A percentile compares a stretch with the other conserved stretches of the same genome.
Conservation (phyloP, 2,329 filamentous ascomycete genomes). For the Cytospora piceicola region DNA sequence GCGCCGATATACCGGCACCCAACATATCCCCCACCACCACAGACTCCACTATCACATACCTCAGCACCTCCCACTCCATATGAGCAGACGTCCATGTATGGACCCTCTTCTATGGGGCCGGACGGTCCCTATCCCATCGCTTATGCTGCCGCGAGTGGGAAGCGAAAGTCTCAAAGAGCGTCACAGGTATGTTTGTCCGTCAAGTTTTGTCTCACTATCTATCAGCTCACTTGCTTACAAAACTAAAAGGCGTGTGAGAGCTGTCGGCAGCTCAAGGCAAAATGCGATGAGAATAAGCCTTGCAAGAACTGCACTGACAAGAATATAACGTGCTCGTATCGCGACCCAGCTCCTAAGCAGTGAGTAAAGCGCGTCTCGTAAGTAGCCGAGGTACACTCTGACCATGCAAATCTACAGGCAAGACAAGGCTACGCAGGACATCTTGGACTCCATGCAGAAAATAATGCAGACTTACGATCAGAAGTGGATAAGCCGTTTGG, state of each 20-base stretch:
- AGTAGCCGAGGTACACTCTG: constrained; percentile 1
- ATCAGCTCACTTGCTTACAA: constrained; percentile 11
- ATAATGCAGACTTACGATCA: constrained; percentile 40
- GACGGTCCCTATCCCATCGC: constrained; percentile 47
- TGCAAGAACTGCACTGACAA: constrained; percentile 90
- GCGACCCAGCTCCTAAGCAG: constrained; percentile 90
- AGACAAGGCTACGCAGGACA: constrained; percentile 64
- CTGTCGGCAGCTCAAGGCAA: constrained; percentile 84
- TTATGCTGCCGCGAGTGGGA: constrained; percentile 50
- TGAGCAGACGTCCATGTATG: constrained; percentile 39
- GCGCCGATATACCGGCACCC: constrained; percentile 48
- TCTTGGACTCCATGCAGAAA: constrained; percentile 57
- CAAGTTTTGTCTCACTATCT: not conserved
- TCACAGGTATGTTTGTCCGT: constrained; percentile 58
- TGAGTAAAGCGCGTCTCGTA: constrained; percentile 50
- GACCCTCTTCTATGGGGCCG: constrained; percentile 39
- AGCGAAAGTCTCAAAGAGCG: constrained; percentile 67
- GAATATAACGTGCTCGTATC: constrained; percentile 80
- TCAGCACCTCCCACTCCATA: constrained; percentile 42
- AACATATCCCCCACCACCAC: constrained; percentile 47
- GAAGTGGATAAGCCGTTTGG: constrained; percentile 40
- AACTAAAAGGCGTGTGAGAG: constrained; percentile 78
- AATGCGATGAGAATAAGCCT: constrained; percentile 85
- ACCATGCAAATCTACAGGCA: constrained; percentile 43
- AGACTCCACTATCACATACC: constrained; percentile 41